Evolutionary conservation across 495 filamentous ascomycete genomes (phyloP).

Genomic region (Talaromyces stipitatus): DNA sequence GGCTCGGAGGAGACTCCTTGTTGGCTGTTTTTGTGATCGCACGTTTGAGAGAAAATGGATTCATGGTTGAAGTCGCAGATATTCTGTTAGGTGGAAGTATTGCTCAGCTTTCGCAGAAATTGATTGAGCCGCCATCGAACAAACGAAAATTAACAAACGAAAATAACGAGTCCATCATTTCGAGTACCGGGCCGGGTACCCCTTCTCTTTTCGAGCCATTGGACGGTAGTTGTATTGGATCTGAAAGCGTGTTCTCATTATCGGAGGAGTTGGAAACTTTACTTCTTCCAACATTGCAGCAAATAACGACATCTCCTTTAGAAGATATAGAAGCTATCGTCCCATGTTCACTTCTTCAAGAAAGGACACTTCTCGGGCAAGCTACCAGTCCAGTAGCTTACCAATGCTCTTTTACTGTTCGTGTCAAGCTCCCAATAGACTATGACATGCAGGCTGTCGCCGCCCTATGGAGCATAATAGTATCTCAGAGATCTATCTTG

Average conservation of each 20-base stretch:
- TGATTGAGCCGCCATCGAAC: not conserved
- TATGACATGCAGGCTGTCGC: conserved; percentile 14
- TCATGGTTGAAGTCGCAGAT: not conserved
- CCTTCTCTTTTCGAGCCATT: not conserved
- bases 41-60: not conserved
- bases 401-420: not conserved
- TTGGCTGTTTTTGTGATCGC: not conserved
- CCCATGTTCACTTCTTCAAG: not conserved
- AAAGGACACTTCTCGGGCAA: not conserved
- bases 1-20: not conserved
- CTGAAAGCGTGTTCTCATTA: not conserved
- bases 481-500: conserved; percentile 39
- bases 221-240: not conserved
- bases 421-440: not conserved
- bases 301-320: not conserved
- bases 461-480: conserved; percentile 39
- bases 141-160: not conserved
- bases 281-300: not conserved
- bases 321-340: not conserved
- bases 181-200: not conserved
- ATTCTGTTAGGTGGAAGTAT: not conserved
- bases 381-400: not conserved
- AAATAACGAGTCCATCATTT: not conserved
- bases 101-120: not conserved
- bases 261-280: not conserved